Evolutionary conservation across 805 yeast genomes (phyloP).

Genomic region (Jamesozyma hellenica): DNA sequence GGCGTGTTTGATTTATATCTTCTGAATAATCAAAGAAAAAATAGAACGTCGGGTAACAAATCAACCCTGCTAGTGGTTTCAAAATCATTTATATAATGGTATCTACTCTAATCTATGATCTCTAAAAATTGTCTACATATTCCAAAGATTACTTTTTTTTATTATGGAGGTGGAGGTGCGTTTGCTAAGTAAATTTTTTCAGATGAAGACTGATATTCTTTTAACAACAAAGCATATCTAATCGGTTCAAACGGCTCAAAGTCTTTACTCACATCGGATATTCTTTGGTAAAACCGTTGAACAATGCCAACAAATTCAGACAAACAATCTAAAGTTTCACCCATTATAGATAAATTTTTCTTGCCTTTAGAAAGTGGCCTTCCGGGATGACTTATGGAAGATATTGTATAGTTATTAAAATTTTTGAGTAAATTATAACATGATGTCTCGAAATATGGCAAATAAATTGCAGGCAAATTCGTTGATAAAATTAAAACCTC

Average conservation of each 20-base stretch:
- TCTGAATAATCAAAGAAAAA: background rate
- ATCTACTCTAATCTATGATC: background rate
- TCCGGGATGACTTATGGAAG: constrained; percentile 17
- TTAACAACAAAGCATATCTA: constrained; percentile 17
- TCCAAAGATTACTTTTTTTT: too few relatives aligned
- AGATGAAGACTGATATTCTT: constrained; percentile 21
- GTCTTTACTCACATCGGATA: constrained; percentile 17
- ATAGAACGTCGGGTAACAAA: background rate
- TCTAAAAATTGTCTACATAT: too few relatives aligned
- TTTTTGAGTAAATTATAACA: constrained; percentile 38
- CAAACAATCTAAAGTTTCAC: constrained; percentile 35
- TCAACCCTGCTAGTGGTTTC: too few relatives aligned
- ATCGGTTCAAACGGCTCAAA: constrained; percentile 15
- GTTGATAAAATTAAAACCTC: constrained; percentile 48
- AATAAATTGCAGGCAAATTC: constrained; percentile 39
- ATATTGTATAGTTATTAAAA: constrained; percentile 34
- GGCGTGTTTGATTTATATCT: background rate
- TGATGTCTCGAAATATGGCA: constrained; percentile 34
- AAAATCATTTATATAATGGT: too few relatives aligned
- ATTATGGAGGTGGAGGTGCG: constrained; percentile 31
- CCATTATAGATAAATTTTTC: constrained; percentile 34
- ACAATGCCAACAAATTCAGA: constrained; percentile 28
- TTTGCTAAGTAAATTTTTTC: constrained; percentile 26
- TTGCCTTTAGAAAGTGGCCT: constrained; percentile 16
- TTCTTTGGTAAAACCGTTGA: constrained; percentile 23